These are phyloP conservation scores for Casuarina cunninghamiana DNA, from an alignment of 306 rosid genomes.

Conservation along the genomic window DNA sequence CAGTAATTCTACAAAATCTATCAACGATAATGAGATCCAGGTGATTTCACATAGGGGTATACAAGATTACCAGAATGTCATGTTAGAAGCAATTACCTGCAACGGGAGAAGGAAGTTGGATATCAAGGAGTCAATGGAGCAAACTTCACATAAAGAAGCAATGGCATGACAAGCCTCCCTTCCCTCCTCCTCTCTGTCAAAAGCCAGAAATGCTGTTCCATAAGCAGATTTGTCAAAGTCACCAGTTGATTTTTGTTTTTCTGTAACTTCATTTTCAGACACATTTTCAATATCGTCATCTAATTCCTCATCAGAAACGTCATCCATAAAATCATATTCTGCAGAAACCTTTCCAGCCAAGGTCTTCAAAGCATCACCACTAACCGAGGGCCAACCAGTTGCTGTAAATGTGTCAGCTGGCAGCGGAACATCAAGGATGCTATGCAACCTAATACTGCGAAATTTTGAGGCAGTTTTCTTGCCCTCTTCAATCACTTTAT, in stretches of 20 bases:
- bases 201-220: constrained; percentile 73
- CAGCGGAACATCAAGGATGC: constrained; percentile 39
- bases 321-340: constrained; percentile 59
- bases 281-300: constrained; percentile 37
- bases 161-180: constrained; percentile 96
- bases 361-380: constrained; percentile 74
- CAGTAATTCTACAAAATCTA: not conserved
- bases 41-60: constrained; percentile 10
- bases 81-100: constrained; percentile 55
- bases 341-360: constrained; percentile 89
- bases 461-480: constrained; percentile 67
- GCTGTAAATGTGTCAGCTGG: constrained; percentile 74
- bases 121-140: constrained; percentile 88
- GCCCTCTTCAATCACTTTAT: constrained; percentile 74
- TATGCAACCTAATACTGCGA: constrained; percentile 54
- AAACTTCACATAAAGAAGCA: constrained; percentile 94
- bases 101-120: constrained; percentile 96
- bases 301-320: constrained; percentile 28
- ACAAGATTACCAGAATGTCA: not conserved
- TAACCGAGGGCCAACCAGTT: constrained; percentile 93
- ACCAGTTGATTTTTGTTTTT: constrained; percentile 16
- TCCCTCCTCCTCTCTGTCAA: constrained; percentile 58
- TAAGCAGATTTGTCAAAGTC: constrained; percentile 51
- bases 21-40: constrained; percentile 16
- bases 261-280: constrained; percentile 39